phyloP scores from a whole-genome alignment of 306 rosid species.

The Sesbania bispinosa region DNA sequence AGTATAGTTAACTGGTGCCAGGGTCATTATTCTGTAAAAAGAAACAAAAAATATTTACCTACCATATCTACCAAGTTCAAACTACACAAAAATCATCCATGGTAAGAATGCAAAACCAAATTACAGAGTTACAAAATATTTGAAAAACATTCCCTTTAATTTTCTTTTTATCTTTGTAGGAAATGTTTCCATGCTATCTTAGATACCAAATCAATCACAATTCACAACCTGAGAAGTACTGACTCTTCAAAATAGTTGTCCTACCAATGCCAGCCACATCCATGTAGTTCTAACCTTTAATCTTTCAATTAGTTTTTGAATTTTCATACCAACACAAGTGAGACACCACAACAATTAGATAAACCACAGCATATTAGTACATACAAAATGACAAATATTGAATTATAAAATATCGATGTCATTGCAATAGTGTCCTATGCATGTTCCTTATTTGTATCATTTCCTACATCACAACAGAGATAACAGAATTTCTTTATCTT shows the following conservation, averaged over 20 bases:
- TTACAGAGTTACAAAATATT: not conserved
- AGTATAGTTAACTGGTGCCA: conserved; percentile 49
- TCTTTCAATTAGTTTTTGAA: not conserved
- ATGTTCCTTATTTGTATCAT: too few species aligned
- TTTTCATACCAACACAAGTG: not conserved
- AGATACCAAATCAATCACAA: not conserved
- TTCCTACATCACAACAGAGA: too few species aligned
- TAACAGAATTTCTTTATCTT: too few species aligned
- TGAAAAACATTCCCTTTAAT: not conserved
- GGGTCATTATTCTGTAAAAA: conserved; percentile 50
- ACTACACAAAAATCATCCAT: not conserved
- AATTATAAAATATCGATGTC: too few species aligned
- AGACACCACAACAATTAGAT: not conserved
- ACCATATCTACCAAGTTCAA: not conserved
- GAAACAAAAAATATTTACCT: not conserved
- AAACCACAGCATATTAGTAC: too few species aligned
- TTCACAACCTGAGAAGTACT: not conserved
- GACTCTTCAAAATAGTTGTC: not conserved
- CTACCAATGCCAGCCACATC: too few species aligned
- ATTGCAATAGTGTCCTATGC: too few species aligned
- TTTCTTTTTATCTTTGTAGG: not conserved
- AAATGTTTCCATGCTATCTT: not conserved
- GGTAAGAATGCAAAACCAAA: conserved; percentile 4
- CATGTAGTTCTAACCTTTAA: not conserved
- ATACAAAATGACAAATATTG: not conserved